These are phyloP conservation scores for Gilbertella persicaria DNA, from an alignment of 371 early-diverging fungal species.

Conservation along the genomic window DNA sequence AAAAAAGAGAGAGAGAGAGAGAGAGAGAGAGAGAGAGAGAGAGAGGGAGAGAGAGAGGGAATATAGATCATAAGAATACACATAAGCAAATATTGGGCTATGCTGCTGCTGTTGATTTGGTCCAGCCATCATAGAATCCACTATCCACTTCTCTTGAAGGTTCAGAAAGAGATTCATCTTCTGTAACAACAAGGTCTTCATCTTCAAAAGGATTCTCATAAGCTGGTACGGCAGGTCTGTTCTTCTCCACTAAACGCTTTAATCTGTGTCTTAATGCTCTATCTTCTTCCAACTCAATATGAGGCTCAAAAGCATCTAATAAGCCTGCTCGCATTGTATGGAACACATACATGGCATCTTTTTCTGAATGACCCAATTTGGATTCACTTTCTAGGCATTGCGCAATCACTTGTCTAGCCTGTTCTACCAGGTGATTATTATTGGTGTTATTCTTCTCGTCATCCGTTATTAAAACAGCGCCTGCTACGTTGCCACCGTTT, in stretches of 20 bases:
- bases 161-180: constrained; percentile 27
- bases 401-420: constrained; percentile 38
- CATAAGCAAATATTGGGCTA: background rate
- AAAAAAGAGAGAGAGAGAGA: no score
- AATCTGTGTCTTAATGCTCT: constrained; percentile 27
- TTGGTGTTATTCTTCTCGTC: constrained; percentile 1
- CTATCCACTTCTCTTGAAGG: constrained; percentile 21
- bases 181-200: constrained; percentile 39
- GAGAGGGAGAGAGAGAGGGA: background rate
- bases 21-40: no score
- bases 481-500: constrained; percentile 24
- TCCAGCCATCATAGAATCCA: constrained; percentile 27
- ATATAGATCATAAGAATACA: no score
- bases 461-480: constrained; percentile 11
- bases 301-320: constrained; percentile 35
- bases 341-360: constrained; percentile 56
- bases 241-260: constrained; percentile 22
- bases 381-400: constrained; percentile 52
- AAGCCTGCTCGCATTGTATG: constrained; percentile 47
- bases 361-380: constrained; percentile 45
- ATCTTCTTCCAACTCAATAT: constrained; percentile 41
- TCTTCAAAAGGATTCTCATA: constrained; percentile 54
- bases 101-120: constrained; percentile 6
- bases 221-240: constrained; percentile 26
- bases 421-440: constrained; percentile 20